phyloP scores from a whole-genome alignment of 2,329 filamentous ascomycete species.

The Simplicillium sp. region DNA sequence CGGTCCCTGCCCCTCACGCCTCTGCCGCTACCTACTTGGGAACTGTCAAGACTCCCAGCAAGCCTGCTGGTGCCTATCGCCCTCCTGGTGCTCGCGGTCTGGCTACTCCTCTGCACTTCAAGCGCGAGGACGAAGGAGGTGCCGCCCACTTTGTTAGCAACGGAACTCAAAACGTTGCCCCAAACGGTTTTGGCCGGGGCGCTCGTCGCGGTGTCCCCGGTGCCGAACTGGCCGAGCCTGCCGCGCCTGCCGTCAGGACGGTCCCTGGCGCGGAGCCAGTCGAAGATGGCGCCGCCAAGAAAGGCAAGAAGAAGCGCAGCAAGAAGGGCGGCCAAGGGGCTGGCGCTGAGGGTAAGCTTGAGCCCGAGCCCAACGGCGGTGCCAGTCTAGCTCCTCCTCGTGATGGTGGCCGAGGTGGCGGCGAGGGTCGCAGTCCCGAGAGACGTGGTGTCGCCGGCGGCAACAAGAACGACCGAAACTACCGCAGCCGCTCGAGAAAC shows the following conservation, averaged over 20 bases:
- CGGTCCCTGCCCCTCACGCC: conserved; percentile 67
- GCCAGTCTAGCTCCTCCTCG: conserved; percentile 37
- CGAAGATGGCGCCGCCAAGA: conserved; percentile 67
- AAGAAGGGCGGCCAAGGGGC: conserved; percentile 76
- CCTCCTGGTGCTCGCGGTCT: conserved; percentile 88
- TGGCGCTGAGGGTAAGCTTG: conserved; percentile 31
- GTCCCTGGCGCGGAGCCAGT: conserved; percentile 53
- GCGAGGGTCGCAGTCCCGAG: conserved; percentile 56
- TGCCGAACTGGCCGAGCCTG: conserved; percentile 61
- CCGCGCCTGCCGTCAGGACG: conserved; percentile 59
- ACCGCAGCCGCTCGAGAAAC: conserved; percentile 48
- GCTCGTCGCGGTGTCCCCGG: conserved; percentile 74
- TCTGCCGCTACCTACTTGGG: conserved; percentile 77
- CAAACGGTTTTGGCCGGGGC: conserved; percentile 68
- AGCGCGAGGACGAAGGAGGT: conserved; percentile 94
- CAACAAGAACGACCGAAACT: conserved; percentile 27
- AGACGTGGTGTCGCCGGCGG: conserved; percentile 38
- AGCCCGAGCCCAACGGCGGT: conserved; percentile 33
- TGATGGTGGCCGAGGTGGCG: conserved; percentile 34
- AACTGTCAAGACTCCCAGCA: conserved; percentile 87
- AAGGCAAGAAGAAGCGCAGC: conserved; percentile 97
- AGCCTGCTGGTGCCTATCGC: conserved; percentile 93
- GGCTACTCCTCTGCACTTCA: conserved; percentile 85
- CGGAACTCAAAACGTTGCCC: conserved; percentile 57
- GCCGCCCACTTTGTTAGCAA: conserved; percentile 76